Percentiles rank a stretch among this genome's conserved stretches.
Evolutionary conservation across 2,329 filamentous ascomycete species (phyloP).

Genomic region (Alternaria sp.): DNA sequence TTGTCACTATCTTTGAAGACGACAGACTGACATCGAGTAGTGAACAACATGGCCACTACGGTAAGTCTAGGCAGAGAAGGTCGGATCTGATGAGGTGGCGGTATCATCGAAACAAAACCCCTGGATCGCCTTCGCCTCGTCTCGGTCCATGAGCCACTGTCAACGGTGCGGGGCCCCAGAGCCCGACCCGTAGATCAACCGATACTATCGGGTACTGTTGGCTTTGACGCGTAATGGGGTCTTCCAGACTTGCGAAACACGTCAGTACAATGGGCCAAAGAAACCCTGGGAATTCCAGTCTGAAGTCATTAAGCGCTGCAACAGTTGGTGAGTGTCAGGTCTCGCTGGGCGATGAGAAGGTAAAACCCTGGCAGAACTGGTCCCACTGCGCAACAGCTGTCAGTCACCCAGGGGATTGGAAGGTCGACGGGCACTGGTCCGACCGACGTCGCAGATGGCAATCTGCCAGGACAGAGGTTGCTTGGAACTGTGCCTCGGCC

Average conservation of each 20-base stretch:
- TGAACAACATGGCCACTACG: neutral
- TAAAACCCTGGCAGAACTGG: neutral
- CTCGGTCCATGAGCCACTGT: slow-evolving; percentile 24
- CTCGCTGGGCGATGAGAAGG: neutral
- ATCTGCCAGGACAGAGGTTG: neutral
- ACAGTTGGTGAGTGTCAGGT: slow-evolving; percentile 1
- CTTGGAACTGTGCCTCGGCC: slow-evolving; percentile 14
- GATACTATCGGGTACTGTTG: slow-evolving; percentile 11
- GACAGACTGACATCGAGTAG: neutral
- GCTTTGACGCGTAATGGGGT: slow-evolving; percentile 21
- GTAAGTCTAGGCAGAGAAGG: neutral
- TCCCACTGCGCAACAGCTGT: neutral
- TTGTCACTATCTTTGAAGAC: neutral
- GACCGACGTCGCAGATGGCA: slow-evolving; percentile 15
- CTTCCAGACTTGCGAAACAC: slow-evolving; percentile 7
- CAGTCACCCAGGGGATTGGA: neutral
- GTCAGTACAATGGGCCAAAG: slow-evolving; percentile 16
- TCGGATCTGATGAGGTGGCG: slow-evolving; percentile 2
- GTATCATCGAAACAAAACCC: slow-evolving; percentile 21
- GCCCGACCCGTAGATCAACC: slow-evolving; percentile 23
- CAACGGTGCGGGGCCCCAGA: slow-evolving; percentile 36
- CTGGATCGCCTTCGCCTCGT: slow-evolving; percentile 22
- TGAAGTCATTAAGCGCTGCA: neutral
- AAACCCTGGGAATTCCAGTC: slow-evolving; percentile 2
- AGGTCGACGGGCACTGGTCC: slow-evolving; percentile 1